Percentiles rank a stretch among this genome's conserved stretches.
These are phyloP conservation scores for Conticribra guillardii DNA, from an alignment of 108 stramenopile species.

Conservation along the genomic window DNA sequence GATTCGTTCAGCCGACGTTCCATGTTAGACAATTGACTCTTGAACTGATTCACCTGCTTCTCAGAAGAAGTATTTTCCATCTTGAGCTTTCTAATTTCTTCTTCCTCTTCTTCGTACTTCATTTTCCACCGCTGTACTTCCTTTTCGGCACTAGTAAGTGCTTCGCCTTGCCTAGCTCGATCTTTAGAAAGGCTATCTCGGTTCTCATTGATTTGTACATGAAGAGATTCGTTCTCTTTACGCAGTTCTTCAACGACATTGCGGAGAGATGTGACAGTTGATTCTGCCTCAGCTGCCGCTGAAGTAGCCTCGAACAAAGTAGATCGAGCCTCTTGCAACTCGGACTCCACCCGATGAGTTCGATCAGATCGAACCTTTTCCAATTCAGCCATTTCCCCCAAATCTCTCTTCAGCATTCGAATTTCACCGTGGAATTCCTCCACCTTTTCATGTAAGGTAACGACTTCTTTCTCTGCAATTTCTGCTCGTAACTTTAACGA, in stretches of 20 bases:
- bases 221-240: slow-evolving; percentile 61
- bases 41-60: slow-evolving; percentile 53
- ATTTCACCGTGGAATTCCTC: slow-evolving; percentile 46
- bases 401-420: slow-evolving; percentile 32
- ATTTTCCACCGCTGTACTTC: slow-evolving; percentile 61
- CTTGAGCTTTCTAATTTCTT: slow-evolving; percentile 50
- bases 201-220: slow-evolving; percentile 45
- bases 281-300: slow-evolving; percentile 59
- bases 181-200: slow-evolving; percentile 43
- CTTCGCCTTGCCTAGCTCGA: slow-evolving; percentile 47
- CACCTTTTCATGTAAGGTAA: slow-evolving; percentile 32
- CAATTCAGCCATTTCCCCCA: slow-evolving; percentile 57
- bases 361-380: slow-evolving; percentile 55
- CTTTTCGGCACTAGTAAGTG: slow-evolving; percentile 48
- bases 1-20: slow-evolving; percentile 46
- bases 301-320: slow-evolving; percentile 57
- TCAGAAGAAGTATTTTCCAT: slow-evolving; percentile 51
- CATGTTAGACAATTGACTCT: slow-evolving; percentile 40
- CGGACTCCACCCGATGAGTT: slow-evolving; percentile 48
- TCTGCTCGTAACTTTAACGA: slow-evolving; percentile 25
- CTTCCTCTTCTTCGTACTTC: slow-evolving; percentile 55
- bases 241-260: slow-evolving; percentile 58
- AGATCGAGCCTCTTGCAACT: slow-evolving; percentile 52
- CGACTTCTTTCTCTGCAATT: slow-evolving; percentile 33
- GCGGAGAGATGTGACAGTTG: slow-evolving; percentile 54